Conservation (phyloP, 1,139 yeast species). For the Pichia terricola region DNA sequence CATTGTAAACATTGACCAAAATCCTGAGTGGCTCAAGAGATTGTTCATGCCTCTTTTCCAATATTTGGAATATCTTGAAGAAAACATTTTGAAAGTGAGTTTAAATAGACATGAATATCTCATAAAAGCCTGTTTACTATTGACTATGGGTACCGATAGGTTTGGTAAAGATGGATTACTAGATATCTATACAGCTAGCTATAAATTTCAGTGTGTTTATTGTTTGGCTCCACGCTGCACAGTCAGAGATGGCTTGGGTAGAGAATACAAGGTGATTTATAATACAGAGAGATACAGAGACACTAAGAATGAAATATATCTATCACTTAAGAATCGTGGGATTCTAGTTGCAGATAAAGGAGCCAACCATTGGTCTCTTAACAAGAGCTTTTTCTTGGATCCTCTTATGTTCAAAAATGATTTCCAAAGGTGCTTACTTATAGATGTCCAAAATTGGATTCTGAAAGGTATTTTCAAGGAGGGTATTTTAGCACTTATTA, state of each 20-base stretch:
- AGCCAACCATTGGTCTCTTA: background rate
- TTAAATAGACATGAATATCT: conserved; percentile 10
- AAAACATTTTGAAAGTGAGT: conserved; percentile 3
- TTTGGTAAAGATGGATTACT: background rate
- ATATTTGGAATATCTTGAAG: conserved; percentile 3
- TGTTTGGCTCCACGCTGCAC: conserved; percentile 4
- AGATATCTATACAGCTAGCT: conserved; percentile 1
- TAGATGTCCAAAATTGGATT: conserved; percentile 2
- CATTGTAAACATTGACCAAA: background rate
- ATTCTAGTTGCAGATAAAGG: background rate
- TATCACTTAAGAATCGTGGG: background rate
- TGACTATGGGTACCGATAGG: conserved; percentile 2
- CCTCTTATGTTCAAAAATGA: conserved; percentile 1
- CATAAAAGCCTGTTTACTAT: conserved; percentile 2
- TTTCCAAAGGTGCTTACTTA: conserved; percentile 1
- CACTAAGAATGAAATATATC: background rate
- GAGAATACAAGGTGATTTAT: conserved; percentile 2
- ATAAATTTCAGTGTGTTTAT: conserved; percentile 3
- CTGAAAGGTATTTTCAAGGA: conserved; percentile 3
- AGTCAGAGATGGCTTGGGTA: conserved; percentile 1
- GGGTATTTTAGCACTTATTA: background rate
- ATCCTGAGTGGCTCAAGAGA: background rate
- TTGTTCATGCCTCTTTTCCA: conserved; percentile 2
- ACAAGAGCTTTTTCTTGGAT: background rate
- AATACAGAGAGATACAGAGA: background rate